Evolutionary conservation across 257 asterid genomes (phyloP).

Genomic region (Nyctanthes arbortristis): DNA sequence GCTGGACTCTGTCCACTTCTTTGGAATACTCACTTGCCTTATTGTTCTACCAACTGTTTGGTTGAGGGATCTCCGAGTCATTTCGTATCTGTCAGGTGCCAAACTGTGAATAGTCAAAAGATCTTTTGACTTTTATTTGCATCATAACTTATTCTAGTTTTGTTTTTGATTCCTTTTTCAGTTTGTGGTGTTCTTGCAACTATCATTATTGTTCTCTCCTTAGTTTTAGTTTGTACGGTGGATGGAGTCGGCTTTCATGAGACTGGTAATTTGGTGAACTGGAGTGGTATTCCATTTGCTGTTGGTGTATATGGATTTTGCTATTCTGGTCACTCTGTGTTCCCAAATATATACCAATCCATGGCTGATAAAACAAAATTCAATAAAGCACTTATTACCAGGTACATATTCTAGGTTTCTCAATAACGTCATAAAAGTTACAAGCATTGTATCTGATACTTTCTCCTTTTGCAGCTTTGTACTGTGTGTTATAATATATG

Average conservation of each 20-base stretch:
- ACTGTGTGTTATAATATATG: constrained; percentile 60
- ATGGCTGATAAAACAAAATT: constrained; percentile 88
- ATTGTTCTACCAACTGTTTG: constrained; percentile 77
- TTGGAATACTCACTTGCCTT: constrained; percentile 50
- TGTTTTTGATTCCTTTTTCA: constrained; percentile 29
- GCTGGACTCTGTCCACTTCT: constrained; percentile 64
- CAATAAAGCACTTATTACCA: constrained; percentile 54
- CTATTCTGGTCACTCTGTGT: constrained; percentile 82
- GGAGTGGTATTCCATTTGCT: constrained; percentile 78
- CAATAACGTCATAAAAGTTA: background rate
- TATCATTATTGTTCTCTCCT: constrained; percentile 47
- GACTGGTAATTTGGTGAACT: constrained; percentile 47
- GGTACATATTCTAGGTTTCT: constrained; percentile 34
- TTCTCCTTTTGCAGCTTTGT: constrained; percentile 51
- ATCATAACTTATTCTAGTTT: constrained; percentile 1
- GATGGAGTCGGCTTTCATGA: constrained; percentile 54
- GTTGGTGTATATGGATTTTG: constrained; percentile 84
- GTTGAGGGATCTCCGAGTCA: constrained; percentile 73
- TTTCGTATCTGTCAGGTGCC: constrained; percentile 82
- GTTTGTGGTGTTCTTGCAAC: constrained; percentile 82
- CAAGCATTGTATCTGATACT: background rate
- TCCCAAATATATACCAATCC: constrained; percentile 89
- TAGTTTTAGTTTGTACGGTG: constrained; percentile 48
- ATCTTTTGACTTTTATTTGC: constrained; percentile 3
- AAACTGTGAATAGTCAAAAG: background rate